Evolutionary conservation across 441 rosid species (phyloP).

Genomic region (Erodium moschatum): DNA sequence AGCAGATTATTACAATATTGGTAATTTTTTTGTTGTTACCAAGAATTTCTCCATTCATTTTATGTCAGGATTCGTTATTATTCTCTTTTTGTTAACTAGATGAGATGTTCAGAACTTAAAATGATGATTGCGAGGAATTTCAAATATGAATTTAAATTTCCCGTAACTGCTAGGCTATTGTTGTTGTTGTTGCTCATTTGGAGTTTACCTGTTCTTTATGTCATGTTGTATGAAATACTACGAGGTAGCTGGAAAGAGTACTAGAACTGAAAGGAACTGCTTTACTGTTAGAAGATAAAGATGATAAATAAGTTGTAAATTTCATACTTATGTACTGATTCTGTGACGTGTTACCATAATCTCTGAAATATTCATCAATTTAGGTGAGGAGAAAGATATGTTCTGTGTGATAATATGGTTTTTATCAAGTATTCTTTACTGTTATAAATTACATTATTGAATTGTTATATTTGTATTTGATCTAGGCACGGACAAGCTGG

Average conservation of each 20-base stretch:
- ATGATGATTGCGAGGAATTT: background rate
- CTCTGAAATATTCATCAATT: background rate
- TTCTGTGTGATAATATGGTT: slow-evolving; percentile 5
- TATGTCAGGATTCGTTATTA: background rate
- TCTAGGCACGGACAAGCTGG: slow-evolving; percentile 36
- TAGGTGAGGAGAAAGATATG: background rate
- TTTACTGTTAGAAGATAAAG: background rate
- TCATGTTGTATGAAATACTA: background rate
- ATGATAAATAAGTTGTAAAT: background rate
- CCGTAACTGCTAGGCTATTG: too few relatives aligned
- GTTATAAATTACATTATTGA: slow-evolving; percentile 2
- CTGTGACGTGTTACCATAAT: background rate
- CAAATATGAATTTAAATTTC: too few relatives aligned
- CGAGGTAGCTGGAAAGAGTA: background rate
- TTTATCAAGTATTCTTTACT: slow-evolving; percentile 11
- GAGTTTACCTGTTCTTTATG: too few relatives aligned
- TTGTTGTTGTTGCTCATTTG: too few relatives aligned
- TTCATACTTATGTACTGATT: background rate
- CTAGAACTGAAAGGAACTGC: background rate
- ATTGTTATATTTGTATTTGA: slow-evolving; percentile 18
- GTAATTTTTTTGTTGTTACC: background rate
- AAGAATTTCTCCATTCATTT: slow-evolving; percentile 4
- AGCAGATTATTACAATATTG: background rate
- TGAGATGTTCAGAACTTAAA: background rate
- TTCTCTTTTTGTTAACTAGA: background rate